Conservation (phyloP, 2,329 filamentous ascomycete species). For the Cladophialophora exuberans region DNA sequence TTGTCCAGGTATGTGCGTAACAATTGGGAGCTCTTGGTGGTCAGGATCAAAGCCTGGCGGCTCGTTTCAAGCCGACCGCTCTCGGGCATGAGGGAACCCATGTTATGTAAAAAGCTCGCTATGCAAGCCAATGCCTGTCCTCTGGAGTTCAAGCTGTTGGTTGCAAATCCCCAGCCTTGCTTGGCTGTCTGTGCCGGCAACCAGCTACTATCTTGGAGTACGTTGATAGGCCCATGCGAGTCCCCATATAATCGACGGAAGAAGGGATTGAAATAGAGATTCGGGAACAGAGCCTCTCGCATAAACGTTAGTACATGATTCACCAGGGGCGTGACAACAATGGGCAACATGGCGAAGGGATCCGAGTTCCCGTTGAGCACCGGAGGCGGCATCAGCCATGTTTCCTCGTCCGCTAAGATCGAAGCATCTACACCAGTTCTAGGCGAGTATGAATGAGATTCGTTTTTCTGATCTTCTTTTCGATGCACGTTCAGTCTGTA, state of each 20-base stretch:
- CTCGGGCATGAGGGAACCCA: conserved; percentile 6
- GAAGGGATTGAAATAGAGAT: conserved; percentile 2
- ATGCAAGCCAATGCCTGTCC: conserved; percentile 4
- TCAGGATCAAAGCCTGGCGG: neutral
- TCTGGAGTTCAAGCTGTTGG: neutral
- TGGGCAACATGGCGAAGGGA: neutral
- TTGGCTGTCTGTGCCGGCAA: neutral
- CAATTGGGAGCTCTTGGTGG: conserved; percentile 2
- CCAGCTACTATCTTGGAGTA: conserved; percentile 3
- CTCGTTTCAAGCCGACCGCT: neutral
- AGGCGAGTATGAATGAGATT: neutral
- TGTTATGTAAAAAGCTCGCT: conserved; percentile 4
- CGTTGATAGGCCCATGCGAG: neutral
- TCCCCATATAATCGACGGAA: neutral
- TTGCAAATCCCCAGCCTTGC: neutral
- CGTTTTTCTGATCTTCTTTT: neutral
- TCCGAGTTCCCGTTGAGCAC: conserved; percentile 10
- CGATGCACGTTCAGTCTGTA: neutral
- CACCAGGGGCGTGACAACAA: neutral
- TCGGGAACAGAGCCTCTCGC: conserved; percentile 2
- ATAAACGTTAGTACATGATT: conserved; percentile 2
- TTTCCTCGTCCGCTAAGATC: neutral
- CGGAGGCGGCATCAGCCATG: neutral
- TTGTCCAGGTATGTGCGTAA: neutral
- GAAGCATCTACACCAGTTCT: neutral